phyloP scores from a whole-genome alignment of 1,284 basidiomycete genomes.

The Boletellus dicymbophilus region DNA sequence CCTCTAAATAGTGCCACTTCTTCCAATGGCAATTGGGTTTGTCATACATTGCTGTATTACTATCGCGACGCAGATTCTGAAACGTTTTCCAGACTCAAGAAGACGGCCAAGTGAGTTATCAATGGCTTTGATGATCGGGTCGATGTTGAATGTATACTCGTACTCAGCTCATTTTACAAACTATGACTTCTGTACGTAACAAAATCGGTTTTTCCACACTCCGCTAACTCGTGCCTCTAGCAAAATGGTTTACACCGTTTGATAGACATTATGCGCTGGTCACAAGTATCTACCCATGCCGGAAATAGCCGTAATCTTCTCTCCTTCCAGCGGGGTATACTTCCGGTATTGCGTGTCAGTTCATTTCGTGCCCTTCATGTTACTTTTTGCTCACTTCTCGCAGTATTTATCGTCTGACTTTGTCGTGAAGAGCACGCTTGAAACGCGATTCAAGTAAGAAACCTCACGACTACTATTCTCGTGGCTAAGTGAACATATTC shows the following conservation, averaged over 20 bases:
- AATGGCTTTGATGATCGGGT: background rate
- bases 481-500: slow-evolving; percentile 1
- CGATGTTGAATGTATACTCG: slow-evolving; percentile 1
- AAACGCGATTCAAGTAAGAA: slow-evolving; percentile 55
- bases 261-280: slow-evolving; percentile 51
- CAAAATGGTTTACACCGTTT: slow-evolving; percentile 54
- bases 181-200: slow-evolving; percentile 41
- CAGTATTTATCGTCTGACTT: slow-evolving; percentile 67
- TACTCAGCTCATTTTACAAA: slow-evolving; percentile 43
- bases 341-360: slow-evolving; percentile 58
- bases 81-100: slow-evolving; percentile 42
- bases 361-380: background rate
- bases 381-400: background rate
- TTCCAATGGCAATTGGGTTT: slow-evolving; percentile 54
- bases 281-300: slow-evolving; percentile 41
- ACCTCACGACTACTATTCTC: background rate
- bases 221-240: slow-evolving; percentile 29
- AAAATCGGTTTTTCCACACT: background rate
- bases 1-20: slow-evolving; percentile 50
- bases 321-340: slow-evolving; percentile 62
- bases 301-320: slow-evolving; percentile 37
- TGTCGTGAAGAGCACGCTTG: slow-evolving; percentile 60
- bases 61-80: background rate
- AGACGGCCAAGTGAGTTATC: slow-evolving; percentile 49
- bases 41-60: slow-evolving; percentile 13